These are phyloP conservation scores for Orbilia brochopaga DNA, from an alignment of 2,329 filamentous ascomycete genomes.

Conservation along the genomic window DNA sequence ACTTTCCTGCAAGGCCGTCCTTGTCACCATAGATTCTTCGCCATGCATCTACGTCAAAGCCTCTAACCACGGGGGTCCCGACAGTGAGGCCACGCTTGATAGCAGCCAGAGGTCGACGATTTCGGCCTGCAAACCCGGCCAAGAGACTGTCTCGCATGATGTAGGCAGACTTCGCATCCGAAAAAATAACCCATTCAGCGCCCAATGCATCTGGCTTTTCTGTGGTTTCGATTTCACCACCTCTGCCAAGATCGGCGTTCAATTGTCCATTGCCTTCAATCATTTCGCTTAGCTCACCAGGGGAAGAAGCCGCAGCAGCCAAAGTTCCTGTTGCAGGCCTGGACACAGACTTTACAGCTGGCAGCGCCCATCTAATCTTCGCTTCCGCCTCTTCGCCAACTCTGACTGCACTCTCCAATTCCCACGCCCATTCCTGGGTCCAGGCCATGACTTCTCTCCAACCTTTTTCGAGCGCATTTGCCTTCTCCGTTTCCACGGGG, in stretches of 20 bases:
- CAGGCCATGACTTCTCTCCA: conserved; percentile 85
- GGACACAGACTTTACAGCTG: conserved; percentile 31
- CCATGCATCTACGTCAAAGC: conserved; percentile 82
- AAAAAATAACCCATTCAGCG: conserved; percentile 72
- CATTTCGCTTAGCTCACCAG: conserved; percentile 17
- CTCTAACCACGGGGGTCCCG: conserved; percentile 84
- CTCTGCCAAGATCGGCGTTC: conserved; percentile 33
- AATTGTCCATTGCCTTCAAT: conserved; percentile 11
- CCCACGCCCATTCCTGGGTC: conserved; percentile 90
- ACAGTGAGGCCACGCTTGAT: conserved; percentile 83
- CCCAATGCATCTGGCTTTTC: conserved; percentile 35
- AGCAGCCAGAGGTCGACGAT: conserved; percentile 75
- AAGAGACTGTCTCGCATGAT: conserved; percentile 83
- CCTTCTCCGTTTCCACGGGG: conserved; percentile 81
- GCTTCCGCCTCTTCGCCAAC: conserved; percentile 88
- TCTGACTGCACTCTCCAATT: conserved; percentile 85
- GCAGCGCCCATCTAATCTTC: conserved; percentile 68
- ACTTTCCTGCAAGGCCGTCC: conserved; percentile 58
- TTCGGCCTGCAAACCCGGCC: conserved; percentile 60
- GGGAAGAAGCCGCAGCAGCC: neutral
- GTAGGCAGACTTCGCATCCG: conserved; percentile 76
- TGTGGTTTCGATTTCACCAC: conserved; percentile 23
- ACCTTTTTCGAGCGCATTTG: conserved; percentile 90
- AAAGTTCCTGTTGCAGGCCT: conserved; percentile 37
- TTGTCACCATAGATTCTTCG: conserved; percentile 66